Evolutionary conservation across 257 asterid genomes (phyloP).

Genomic region (Linderniella brevidens): DNA sequence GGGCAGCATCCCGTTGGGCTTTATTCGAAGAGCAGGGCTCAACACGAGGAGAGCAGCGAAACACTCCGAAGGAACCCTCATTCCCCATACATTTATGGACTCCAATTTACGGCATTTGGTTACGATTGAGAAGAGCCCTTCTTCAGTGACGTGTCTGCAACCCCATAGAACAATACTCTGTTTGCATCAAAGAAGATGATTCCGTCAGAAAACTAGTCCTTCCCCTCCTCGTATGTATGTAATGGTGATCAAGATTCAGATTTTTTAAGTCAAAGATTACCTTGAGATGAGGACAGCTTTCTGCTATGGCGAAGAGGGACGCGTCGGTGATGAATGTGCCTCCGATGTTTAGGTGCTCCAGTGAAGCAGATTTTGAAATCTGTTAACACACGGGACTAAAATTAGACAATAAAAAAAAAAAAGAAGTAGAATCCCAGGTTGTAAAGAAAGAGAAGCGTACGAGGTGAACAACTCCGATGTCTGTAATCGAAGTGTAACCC

Average conservation of each 20-base stretch:
- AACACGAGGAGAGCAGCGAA: conserved; percentile 45
- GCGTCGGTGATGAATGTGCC: conserved; percentile 76
- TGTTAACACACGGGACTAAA: conserved; percentile 5
- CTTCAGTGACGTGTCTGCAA: conserved; percentile 71
- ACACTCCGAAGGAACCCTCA: conserved; percentile 60
- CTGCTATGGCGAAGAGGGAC: conserved; percentile 58
- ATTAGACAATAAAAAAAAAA: neutral
- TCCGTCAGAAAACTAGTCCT: neutral
- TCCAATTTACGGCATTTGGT: conserved; percentile 53
- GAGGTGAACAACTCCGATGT: conserved; percentile 45
- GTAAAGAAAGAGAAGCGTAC: conserved; percentile 15
- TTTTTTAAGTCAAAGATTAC: conserved; percentile 15
- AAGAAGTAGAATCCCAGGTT: neutral
- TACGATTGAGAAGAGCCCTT: conserved; percentile 64
- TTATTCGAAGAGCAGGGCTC: conserved; percentile 64
- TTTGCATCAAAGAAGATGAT: conserved; percentile 1
- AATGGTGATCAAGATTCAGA: neutral
- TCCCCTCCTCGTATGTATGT: neutral
- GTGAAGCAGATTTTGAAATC: conserved; percentile 56
- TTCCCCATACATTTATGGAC: conserved; percentile 83
- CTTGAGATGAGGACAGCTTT: conserved; percentile 63
- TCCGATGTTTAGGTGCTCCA: conserved; percentile 71
- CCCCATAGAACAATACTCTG: conserved; percentile 86
- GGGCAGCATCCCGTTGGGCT: no score
- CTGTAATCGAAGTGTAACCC: conserved; percentile 55